Evolutionary conservation across 2,329 filamentous ascomycete species (phyloP).

Genomic region (Penicillium sp.): DNA sequence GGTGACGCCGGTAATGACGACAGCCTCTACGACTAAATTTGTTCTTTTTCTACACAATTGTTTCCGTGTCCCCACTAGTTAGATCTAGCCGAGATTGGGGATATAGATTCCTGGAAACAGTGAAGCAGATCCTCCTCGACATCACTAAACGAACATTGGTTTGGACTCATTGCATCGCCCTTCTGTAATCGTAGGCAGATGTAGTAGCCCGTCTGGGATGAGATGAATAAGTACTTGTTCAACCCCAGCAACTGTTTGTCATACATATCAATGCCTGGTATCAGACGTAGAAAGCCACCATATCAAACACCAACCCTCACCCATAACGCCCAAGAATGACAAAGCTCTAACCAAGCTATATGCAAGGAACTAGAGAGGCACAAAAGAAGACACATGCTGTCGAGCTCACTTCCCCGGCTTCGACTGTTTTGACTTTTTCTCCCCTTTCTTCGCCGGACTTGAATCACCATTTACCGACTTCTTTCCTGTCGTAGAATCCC

Average conservation of each 20-base stretch:
- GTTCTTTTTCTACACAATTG: conserved; percentile 46
- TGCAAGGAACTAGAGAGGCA: background rate
- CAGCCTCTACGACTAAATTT: conserved; percentile 88
- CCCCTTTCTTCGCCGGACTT: conserved; percentile 31
- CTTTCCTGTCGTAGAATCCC: conserved; percentile 7
- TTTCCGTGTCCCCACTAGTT: conserved; percentile 39
- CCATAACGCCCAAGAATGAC: conserved; percentile 5
- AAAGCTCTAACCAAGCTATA: background rate
- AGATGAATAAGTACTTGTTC: background rate
- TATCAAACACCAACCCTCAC: conserved; percentile 16
- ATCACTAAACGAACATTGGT: conserved; percentile 18
- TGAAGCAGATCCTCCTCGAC: conserved; percentile 16
- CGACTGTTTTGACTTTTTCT: conserved; percentile 30
- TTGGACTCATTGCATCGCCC: conserved; percentile 25
- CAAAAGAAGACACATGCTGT: background rate
- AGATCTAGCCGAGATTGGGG: conserved; percentile 29
- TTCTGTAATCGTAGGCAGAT: conserved; percentile 21
- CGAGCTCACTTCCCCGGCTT: conserved; percentile 27
- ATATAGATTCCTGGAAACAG: conserved; percentile 26
- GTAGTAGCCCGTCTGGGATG: background rate
- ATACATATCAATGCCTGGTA: conserved; percentile 21
- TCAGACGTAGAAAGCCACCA: conserved; percentile 16
- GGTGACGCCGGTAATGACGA: conserved; percentile 92
- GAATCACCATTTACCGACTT: conserved; percentile 29
- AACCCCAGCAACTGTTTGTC: conserved; percentile 14